These are phyloP conservation scores for Plectranthus barbatus DNA, from an alignment of 257 asterid species.

Conservation along the genomic window DNA sequence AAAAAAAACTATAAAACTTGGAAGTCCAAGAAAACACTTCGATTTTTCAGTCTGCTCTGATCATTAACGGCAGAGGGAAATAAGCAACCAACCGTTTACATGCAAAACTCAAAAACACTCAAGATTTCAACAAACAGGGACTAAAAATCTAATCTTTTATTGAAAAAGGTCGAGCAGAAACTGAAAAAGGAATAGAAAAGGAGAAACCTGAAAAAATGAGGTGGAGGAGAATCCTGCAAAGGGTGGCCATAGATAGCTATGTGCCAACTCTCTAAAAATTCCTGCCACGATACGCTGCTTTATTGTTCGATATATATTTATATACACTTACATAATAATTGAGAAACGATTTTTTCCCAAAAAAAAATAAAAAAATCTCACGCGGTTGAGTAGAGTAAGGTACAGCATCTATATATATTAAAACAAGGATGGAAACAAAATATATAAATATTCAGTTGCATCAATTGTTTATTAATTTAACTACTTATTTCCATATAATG, in stretches of 20 bases:
- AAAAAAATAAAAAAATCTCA: neutral
- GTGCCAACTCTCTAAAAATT: conserved; percentile 43
- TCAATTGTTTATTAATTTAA: no score
- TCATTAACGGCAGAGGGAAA: neutral
- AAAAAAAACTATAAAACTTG: no score
- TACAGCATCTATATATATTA: no score
- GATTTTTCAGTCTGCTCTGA: neutral
- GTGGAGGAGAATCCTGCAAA: no score
- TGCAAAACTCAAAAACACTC: conserved; percentile 14
- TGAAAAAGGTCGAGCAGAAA: conserved; percentile 36
- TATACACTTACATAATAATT: conserved; percentile 11
- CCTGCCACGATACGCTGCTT: conserved; percentile 35
- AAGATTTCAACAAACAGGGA: neutral
- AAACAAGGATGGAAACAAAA: no score
- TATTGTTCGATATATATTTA: conserved; percentile 13
- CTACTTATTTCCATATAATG: no score
- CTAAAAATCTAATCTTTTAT: neutral
- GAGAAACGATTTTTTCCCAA: neutral
- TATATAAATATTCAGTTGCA: no score
- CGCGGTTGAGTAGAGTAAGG: neutral
- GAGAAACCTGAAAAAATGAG: no score
- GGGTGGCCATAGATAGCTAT: conserved; percentile 62
- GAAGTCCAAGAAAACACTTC: neutral
- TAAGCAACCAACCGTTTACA: neutral
- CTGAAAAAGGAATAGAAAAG: conserved; percentile 42